phyloP scores from a whole-genome alignment of 1,284 basidiomycete species.

The Sporisorium sorghi region DNA sequence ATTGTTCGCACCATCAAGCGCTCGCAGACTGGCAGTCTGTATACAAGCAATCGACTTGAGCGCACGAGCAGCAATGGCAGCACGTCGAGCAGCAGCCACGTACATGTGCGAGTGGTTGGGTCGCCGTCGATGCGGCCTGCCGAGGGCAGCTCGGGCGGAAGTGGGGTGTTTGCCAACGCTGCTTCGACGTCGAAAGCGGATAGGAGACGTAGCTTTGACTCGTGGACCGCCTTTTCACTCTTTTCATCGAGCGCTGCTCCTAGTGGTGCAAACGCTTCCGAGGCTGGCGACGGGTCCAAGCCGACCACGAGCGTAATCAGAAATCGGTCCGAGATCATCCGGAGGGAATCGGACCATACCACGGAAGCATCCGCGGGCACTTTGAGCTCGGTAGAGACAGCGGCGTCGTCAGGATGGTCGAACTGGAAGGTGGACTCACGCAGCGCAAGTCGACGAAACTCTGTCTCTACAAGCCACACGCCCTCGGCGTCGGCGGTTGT shows the following conservation, averaged over 20 bases:
- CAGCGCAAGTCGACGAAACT: slow-evolving; percentile 13
- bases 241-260: slow-evolving; percentile 17
- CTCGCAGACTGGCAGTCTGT: slow-evolving; percentile 15
- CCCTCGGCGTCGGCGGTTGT: neutral
- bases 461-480: slow-evolving; percentile 2
- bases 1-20: slow-evolving; percentile 39
- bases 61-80: slow-evolving; percentile 31
- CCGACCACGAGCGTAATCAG: too few relatives aligned
- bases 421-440: slow-evolving; percentile 11
- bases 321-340: neutral
- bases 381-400: slow-evolving; percentile 7
- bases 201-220: slow-evolving; percentile 28
- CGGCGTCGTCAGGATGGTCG: slow-evolving; percentile 15
- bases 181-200: slow-evolving; percentile 14
- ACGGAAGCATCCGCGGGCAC: slow-evolving; percentile 8
- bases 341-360: neutral
- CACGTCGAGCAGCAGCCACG: slow-evolving; percentile 18
- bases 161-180: slow-evolving; percentile 10
- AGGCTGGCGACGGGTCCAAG: neutral
- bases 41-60: slow-evolving; percentile 17
- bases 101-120: slow-evolving; percentile 35
- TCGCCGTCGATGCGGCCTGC: slow-evolving; percentile 14
- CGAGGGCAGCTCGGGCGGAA: slow-evolving; percentile 1
- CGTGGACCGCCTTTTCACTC: slow-evolving; percentile 34
- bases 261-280: neutral